Evolutionary conservation across 2,329 filamentous ascomycete species (phyloP).

Genomic region (Emmonsiellopsis sp.): DNA sequence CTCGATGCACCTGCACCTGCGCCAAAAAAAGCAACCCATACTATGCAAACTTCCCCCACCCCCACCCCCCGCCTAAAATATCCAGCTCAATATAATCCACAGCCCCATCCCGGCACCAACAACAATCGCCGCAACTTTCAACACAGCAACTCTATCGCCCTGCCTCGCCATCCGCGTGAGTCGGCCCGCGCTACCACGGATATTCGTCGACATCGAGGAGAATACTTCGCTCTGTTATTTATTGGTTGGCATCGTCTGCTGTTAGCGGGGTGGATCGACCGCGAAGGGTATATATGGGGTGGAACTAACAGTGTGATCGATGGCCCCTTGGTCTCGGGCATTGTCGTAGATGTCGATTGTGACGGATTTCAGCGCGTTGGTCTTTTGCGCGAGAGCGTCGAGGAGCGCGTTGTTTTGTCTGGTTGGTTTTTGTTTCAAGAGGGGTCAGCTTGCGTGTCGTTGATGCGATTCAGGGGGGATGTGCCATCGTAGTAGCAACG

Average conservation of each 20-base stretch:
- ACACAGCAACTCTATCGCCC: constrained; percentile 81
- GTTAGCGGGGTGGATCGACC: neutral
- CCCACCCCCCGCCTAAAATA: constrained; percentile 35
- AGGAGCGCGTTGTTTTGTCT: constrained; percentile 93
- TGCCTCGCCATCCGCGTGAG: constrained; percentile 82
- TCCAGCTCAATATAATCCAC: constrained; percentile 60
- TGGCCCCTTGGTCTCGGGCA: constrained; percentile 74
- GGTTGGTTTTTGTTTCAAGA: neutral
- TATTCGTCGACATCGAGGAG: constrained; percentile 68
- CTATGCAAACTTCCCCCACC: too few species aligned
- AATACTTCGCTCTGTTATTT: constrained; percentile 69
- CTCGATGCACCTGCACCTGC: too few species aligned
- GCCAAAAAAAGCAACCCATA: too few species aligned
- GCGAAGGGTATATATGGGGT: neutral
- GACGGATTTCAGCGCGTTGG: constrained; percentile 81
- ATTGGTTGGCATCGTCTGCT: neutral
- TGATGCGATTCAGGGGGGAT: neutral
- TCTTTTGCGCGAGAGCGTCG: constrained; percentile 81
- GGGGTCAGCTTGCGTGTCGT: neutral
- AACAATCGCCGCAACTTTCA: constrained; percentile 81
- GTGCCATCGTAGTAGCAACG: neutral
- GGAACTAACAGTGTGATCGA: constrained; percentile 68
- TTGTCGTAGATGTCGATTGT: constrained; percentile 98
- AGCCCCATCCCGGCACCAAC: constrained; percentile 62
- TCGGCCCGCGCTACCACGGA: constrained; percentile 75